Base-by-base conservation (phyloP, 495 filamentous ascomycete species). In the Penicillium paradoxum region DNA sequence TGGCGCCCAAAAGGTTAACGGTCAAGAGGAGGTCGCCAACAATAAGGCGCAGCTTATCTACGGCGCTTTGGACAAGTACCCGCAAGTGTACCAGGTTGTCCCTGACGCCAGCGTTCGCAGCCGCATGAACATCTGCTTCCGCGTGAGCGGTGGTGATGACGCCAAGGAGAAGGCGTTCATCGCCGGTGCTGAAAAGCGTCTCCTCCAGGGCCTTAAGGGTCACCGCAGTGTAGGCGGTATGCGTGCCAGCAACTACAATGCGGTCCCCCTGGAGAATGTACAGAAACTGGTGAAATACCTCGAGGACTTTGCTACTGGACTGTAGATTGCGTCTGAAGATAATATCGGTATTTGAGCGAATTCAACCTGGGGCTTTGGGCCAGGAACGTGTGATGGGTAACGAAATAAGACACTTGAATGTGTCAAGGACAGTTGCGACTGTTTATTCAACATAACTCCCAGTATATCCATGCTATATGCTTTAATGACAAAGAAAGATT, bases 51-150 rank as follows among this genome's bases (percentile, higher is more conserved):
- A 79, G 19, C 62, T 86, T 29, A 77, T 97, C 48, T 97, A 97
- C 64, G 74, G 69, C 0, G 81, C 80, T 3, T 74, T 96, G 34
- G 90, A 93, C 55, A 79, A 75, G n/a, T 75, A 87, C 63, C 81
- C 85, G 0, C 66, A 80, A 0, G 73, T 83, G 21, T 95, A 90
- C 70, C 72, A 69, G 37, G 79, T 95, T 18, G 87, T 96, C 4
- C 86, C 88, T 0, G 78, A 84, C 54, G 87, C 84, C 71, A 72
- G 69, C 42, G 83, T 81, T 7, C 83, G 91, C 39, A 91, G 86
- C 51, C 73, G 89, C 36, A 96, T 96, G 89, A 96, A 97, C 68
- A 83, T 96, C 41, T 96, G 90, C 74, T 93, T 93, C 75, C 77
- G 90, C 18, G 81, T 92, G 4, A 19, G 65, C 58, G 67, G 69